Evolutionary conservation across 2,329 filamentous ascomycete species (phyloP).

Genomic region (Paracoccidioides lutzii): DNA sequence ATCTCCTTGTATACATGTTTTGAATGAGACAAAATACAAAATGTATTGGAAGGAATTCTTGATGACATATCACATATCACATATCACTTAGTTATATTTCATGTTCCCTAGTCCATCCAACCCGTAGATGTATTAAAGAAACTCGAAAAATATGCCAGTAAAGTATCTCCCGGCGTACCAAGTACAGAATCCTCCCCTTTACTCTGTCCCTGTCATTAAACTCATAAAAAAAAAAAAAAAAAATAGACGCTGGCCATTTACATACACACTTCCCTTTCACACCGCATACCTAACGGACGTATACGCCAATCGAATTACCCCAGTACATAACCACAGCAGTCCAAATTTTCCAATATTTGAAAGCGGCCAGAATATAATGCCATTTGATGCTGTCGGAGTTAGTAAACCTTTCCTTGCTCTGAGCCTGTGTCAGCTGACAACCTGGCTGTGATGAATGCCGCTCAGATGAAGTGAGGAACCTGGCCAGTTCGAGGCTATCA

Average conservation of each 20-base stretch:
- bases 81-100: too few species aligned
- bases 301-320: slow-evolving; percentile 14
- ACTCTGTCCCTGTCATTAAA: too few species aligned
- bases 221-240: neutral
- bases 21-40: too few species aligned
- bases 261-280: too few species aligned
- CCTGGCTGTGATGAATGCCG: slow-evolving; percentile 22
- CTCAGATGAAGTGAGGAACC: slow-evolving; percentile 42
- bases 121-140: too few species aligned
- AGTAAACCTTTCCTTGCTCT: slow-evolving; percentile 12
- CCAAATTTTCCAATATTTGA: slow-evolving; percentile 38
- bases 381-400: slow-evolving; percentile 24
- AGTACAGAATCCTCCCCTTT: too few species aligned
- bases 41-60: too few species aligned
- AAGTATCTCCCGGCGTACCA: too few species aligned
- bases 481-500: slow-evolving; percentile 50
- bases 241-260: neutral
- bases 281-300: slow-evolving; percentile 7
- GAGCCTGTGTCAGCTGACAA: slow-evolving; percentile 16
- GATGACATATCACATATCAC: too few species aligned
- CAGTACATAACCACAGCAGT: slow-evolving; percentile 14
- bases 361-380: slow-evolving; percentile 33
- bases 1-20: too few species aligned
- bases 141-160: too few species aligned
- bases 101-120: too few species aligned